Conservation (phyloP, 1,139 yeast species). For the Groenewaldozyma auringiensis region DNA sequence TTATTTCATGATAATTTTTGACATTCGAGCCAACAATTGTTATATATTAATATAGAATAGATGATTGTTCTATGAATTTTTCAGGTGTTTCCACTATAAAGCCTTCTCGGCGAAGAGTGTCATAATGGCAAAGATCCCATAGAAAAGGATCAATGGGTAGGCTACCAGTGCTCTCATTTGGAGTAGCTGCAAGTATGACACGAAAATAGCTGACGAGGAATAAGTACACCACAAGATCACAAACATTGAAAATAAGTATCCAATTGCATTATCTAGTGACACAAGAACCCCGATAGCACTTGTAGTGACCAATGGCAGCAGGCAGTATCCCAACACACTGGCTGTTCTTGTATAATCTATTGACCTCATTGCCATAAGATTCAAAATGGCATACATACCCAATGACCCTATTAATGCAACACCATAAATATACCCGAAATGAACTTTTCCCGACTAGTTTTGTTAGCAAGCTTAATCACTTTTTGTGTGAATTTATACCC, state of each 20-base stretch:
- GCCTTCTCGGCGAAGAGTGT: conserved; percentile 70
- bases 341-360: conserved; percentile 73
- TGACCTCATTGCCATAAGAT: conserved; percentile 62
- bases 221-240: conserved; percentile 92
- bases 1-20: too few relatives aligned
- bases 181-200: conserved; percentile 70
- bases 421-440: conserved; percentile 94
- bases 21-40: too few relatives aligned
- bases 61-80: too few relatives aligned
- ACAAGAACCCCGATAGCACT: conserved; percentile 67
- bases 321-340: conserved; percentile 88
- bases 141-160: conserved; percentile 86
- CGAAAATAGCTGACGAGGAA: conserved; percentile 90
- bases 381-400: conserved; percentile 74
- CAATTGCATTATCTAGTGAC: conserved; percentile 63
- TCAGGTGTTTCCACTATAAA: too few relatives aligned
- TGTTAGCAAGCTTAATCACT: too few relatives aligned
- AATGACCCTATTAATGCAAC: conserved; percentile 89
- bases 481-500: too few relatives aligned
- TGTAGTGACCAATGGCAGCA: conserved; percentile 78
- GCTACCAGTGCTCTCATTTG: conserved; percentile 89
- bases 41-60: too few relatives aligned
- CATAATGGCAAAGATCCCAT: conserved; percentile 92
- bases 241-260: conserved; percentile 60
- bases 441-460: conserved; percentile 69